These are phyloP conservation scores for Boletus rubescentipes DNA, from an alignment of 768 basidiomycete species.

Conservation along the genomic window DNA sequence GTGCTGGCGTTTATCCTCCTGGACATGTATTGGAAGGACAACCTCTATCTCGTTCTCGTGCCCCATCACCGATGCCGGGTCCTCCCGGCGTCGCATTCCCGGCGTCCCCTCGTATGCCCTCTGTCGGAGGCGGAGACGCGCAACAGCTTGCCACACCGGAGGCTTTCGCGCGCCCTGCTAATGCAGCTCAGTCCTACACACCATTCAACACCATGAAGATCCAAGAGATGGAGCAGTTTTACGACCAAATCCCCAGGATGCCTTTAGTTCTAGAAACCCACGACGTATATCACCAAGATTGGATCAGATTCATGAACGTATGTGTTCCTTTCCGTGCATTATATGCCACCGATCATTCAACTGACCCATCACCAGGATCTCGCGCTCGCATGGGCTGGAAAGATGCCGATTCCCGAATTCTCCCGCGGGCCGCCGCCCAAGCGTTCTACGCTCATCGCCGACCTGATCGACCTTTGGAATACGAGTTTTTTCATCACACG, in stretches of 20 bases:
- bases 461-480: constrained; percentile 82
- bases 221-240: constrained; percentile 75
- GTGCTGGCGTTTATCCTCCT: constrained; percentile 46
- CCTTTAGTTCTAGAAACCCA: constrained; percentile 70
- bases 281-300: constrained; percentile 77
- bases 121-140: constrained; percentile 21
- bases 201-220: constrained; percentile 71
- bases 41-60: constrained; percentile 43
- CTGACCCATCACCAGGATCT: constrained; percentile 52
- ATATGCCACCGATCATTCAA: background rate
- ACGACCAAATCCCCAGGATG: constrained; percentile 67
- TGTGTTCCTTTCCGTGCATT: constrained; percentile 18
- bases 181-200: constrained; percentile 62
- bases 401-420: constrained; percentile 60
- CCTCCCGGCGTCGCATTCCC: constrained; percentile 29
- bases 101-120: constrained; percentile 30
- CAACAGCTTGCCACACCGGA: constrained; percentile 61
- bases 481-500: constrained; percentile 69
- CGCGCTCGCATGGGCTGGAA: constrained; percentile 73
- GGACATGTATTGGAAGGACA: constrained; percentile 60
- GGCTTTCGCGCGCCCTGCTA: constrained; percentile 72
- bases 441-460: constrained; percentile 59
- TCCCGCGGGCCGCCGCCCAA: constrained; percentile 50
- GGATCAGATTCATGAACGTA: constrained; percentile 78
- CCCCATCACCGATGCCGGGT: constrained; percentile 55